Evolutionary conservation across 169 alveolate genomes (phyloP).

Genomic region (Plasmodium reichenowi): DNA sequence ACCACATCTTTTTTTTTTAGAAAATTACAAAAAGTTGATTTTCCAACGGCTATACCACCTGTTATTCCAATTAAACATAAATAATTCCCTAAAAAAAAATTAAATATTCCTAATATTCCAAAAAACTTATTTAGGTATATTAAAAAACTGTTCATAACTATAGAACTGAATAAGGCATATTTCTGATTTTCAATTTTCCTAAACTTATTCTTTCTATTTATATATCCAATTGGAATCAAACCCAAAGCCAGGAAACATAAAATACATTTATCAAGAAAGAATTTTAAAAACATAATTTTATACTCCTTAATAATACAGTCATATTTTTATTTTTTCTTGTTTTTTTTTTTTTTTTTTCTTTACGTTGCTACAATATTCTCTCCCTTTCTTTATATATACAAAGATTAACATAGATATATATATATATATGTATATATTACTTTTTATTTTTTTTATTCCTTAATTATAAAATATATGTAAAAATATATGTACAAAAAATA

Average conservation of each 20-base stretch:
- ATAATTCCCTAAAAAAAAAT: conserved; percentile 77
- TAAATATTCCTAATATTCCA: conserved; percentile 73
- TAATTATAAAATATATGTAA: too few relatives aligned
- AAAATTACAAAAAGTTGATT: conserved; percentile 84
- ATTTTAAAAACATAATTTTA: conserved; percentile 75
- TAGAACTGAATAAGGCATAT: conserved; percentile 43
- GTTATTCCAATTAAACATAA: conserved; percentile 85
- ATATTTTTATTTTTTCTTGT: conserved; percentile 42
- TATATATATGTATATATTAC: not conserved
- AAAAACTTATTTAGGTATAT: conserved; percentile 52
- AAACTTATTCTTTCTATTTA: conserved; percentile 75
- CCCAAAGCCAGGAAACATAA: conserved; percentile 72
- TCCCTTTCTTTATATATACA: not conserved
- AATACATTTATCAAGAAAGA: conserved; percentile 73
- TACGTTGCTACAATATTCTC: not conserved
- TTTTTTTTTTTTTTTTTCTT: conserved; percentile 9
- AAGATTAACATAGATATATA: not conserved
- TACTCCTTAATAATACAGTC: conserved; percentile 37
- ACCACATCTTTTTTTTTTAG: conserved; percentile 80
- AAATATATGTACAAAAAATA: too few relatives aligned
- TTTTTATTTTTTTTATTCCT: too few relatives aligned
- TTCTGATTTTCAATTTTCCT: conserved; percentile 68
- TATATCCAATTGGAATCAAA: conserved; percentile 76
- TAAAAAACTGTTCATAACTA: conserved; percentile 73
- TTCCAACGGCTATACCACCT: conserved; percentile 88